These are phyloP conservation scores for Candida dajiaensis DNA, from an alignment of 805 yeast genomes.

Conservation along the genomic window DNA sequence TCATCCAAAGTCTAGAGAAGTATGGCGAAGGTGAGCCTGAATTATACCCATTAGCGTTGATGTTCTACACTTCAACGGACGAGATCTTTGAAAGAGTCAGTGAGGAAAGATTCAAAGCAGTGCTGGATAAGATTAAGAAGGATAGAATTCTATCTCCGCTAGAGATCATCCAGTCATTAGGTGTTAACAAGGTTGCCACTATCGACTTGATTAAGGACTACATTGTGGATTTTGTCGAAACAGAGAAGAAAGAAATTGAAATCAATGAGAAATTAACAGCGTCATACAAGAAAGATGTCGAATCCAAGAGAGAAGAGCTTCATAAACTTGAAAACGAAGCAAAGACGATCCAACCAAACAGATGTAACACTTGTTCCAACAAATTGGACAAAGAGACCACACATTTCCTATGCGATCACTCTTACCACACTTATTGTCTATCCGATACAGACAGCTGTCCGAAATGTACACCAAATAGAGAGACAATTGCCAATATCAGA, in stretches of 20 bases:
- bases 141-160: conserved; percentile 59
- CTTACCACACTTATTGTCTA: conserved; percentile 79
- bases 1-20: conserved; percentile 49
- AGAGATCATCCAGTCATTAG: conserved; percentile 67
- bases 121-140: conserved; percentile 49
- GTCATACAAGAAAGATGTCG: conserved; percentile 64
- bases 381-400: conserved; percentile 71
- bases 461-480: conserved; percentile 64
- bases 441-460: conserved; percentile 63
- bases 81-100: conserved; percentile 47
- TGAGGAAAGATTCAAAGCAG: conserved; percentile 36
- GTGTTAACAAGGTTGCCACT: conserved; percentile 56
- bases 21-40: conserved; percentile 61
- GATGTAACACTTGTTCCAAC: conserved; percentile 21
- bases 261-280: conserved; percentile 61
- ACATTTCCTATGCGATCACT: conserved; percentile 82
- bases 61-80: conserved; percentile 53
- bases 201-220: conserved; percentile 70
- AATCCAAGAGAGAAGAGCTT: conserved; percentile 47
- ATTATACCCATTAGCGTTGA: conserved; percentile 58
- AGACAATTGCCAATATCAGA: conserved; percentile 54
- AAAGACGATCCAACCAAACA: conserved; percentile 33
- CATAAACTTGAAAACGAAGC: conserved; percentile 34
- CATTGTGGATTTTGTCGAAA: conserved; percentile 53
- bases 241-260: conserved; percentile 57